These are phyloP conservation scores for Scedosporium boydii DNA, from an alignment of 2,329 filamentous ascomycete species.

Conservation along the genomic window DNA sequence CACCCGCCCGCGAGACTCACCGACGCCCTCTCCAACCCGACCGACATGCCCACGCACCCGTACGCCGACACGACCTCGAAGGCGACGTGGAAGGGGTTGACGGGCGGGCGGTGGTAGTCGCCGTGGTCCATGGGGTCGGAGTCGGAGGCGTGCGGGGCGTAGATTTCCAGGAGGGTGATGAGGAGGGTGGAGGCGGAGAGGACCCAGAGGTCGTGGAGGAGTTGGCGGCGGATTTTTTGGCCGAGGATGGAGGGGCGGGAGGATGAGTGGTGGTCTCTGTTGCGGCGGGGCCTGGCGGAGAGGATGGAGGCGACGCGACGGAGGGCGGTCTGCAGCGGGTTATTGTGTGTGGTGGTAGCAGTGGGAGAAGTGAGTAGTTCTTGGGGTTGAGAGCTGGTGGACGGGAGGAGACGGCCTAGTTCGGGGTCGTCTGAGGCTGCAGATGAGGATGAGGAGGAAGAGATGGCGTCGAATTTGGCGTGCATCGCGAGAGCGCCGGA, in stretches of 20 bases:
- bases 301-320: not conserved
- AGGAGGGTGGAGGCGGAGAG: slow-evolving; percentile 50
- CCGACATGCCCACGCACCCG: slow-evolving; percentile 51
- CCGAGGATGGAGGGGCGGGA: slow-evolving; percentile 31
- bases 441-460: no score
- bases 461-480: slow-evolving; percentile 11
- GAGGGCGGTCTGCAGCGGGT: not conserved
- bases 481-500: slow-evolving; percentile 20
- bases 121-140: slow-evolving; percentile 29
- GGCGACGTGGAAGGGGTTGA: slow-evolving; percentile 50
- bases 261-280: not conserved
- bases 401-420: slow-evolving; percentile 2
- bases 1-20: slow-evolving; percentile 47
- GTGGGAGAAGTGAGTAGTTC: not conserved
- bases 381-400: not conserved
- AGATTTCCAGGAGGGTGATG: slow-evolving; percentile 50
- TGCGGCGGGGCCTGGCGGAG: not conserved
- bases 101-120: slow-evolving; percentile 37
- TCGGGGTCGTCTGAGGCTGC: slow-evolving; percentile 10
- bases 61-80: slow-evolving; percentile 51
- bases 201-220: slow-evolving; percentile 60
- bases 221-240: slow-evolving; percentile 52
- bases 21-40: slow-evolving; percentile 42
- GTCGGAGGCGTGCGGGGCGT: not conserved
- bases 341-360: not conserved